Evolutionary conservation across 2,329 filamentous ascomycete species (phyloP).

Genomic region (Zasmidium angulare): DNA sequence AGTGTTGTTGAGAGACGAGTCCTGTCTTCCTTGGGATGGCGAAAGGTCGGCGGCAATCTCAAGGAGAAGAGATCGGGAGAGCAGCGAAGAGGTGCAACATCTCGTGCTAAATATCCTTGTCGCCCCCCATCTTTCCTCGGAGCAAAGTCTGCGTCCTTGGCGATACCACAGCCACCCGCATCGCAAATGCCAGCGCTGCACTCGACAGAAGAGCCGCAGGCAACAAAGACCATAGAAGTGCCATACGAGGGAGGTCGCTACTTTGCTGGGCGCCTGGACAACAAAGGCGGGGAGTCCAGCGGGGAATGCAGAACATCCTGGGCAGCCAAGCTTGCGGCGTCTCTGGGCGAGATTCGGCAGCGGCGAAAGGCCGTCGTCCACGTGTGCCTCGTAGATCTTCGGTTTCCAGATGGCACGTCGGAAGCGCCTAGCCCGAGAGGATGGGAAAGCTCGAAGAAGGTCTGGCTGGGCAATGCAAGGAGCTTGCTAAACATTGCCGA

Average conservation of each 20-base stretch:
- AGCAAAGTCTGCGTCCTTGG: neutral
- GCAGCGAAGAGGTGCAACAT: neutral
- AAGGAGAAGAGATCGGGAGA: neutral
- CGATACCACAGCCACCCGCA: neutral
- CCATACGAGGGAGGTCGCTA: neutral
- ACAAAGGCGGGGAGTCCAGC: slow-evolving; percentile 6
- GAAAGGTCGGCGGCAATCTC: neutral
- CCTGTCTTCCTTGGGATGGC: neutral
- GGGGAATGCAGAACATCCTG: neutral
- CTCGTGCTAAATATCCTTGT: neutral
- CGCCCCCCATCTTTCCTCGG: neutral
- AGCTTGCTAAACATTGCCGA: neutral
- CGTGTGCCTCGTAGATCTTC: neutral
- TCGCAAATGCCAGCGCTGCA: neutral
- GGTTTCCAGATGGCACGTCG: neutral
- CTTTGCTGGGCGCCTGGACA: slow-evolving; percentile 2
- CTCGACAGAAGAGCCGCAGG: neutral
- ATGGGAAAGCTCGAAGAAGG: neutral
- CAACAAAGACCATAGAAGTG: neutral
- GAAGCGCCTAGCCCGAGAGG: neutral
- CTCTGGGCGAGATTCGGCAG: neutral
- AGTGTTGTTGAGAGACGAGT: neutral
- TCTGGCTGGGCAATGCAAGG: neutral
- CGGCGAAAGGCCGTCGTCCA: neutral
- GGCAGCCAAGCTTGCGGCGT: neutral